Evolutionary conservation across 345 rosid species (phyloP).

Genomic region (Kernera saxatilis): DNA sequence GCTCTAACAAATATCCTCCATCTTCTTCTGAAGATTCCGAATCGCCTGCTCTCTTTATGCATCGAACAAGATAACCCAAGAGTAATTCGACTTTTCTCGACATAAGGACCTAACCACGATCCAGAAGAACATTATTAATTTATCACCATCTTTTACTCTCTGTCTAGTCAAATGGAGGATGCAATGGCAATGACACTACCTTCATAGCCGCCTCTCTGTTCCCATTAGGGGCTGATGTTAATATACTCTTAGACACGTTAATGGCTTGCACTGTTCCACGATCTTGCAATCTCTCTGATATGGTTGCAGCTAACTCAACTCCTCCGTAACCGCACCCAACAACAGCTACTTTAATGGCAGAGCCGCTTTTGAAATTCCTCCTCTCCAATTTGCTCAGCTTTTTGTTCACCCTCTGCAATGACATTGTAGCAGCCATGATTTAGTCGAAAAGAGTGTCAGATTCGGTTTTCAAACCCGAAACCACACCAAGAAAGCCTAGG

Average conservation of each 20-base stretch:
- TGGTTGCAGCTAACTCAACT: constrained; percentile 91
- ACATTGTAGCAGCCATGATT: background rate
- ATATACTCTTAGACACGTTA: constrained; percentile 64
- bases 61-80: constrained; percentile 72
- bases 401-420: constrained; percentile 60
- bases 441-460: background rate
- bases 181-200: constrained; percentile 34
- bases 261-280: constrained; percentile 75
- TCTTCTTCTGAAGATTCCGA: constrained; percentile 23
- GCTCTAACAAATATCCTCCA: constrained; percentile 63
- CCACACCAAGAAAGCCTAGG: background rate
- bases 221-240: constrained; percentile 80
- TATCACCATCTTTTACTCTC: background rate
- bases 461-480: background rate
- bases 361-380: constrained; percentile 52
- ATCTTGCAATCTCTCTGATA: constrained; percentile 80
- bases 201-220: constrained; percentile 84
- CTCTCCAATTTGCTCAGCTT: constrained; percentile 66
- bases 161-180: background rate
- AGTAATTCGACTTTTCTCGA: constrained; percentile 69
- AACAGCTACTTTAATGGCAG: constrained; percentile 57
- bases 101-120: constrained; percentile 58
- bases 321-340: constrained; percentile 98
- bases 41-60: constrained; percentile 31
- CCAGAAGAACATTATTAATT: background rate